Evolutionary conservation across 116 monocot species (phyloP).

Genomic region (Dioscorea cayenensis): DNA sequence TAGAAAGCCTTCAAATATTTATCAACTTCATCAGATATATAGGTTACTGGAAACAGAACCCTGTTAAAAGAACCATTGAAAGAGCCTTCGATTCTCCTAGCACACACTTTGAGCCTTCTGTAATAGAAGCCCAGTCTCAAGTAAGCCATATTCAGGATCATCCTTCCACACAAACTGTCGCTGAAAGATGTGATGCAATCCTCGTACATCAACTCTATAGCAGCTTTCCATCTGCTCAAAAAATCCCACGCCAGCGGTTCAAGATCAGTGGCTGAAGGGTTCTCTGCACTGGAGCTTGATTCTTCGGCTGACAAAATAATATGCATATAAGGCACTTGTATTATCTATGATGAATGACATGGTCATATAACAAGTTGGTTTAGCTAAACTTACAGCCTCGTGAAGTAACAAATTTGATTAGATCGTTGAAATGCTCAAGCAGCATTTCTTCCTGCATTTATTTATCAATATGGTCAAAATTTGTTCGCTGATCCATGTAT

Average conservation of each 20-base stretch:
- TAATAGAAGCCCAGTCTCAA: too few relatives aligned
- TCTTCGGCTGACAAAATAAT: constrained; percentile 54
- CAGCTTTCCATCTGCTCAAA: constrained; percentile 75
- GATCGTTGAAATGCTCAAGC: constrained; percentile 79
- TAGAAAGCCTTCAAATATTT: too few relatives aligned
- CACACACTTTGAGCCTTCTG: too few relatives aligned
- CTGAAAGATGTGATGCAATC: constrained; percentile 98
- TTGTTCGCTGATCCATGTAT: too few relatives aligned
- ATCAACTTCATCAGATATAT: too few relatives aligned
- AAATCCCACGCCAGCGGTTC: constrained; percentile 89
- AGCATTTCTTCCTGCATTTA: constrained; percentile 81
- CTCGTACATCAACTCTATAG: constrained; percentile 96
- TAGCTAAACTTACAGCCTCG: constrained; percentile 56
- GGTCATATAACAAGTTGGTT: not conserved
- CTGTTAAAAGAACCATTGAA: too few relatives aligned
- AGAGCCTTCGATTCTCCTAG: too few relatives aligned
- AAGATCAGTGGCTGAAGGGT: constrained; percentile 47
- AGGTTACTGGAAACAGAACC: too few relatives aligned
- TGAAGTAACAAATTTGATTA: constrained; percentile 88
- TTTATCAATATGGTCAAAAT: too few relatives aligned
- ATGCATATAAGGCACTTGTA: not conserved
- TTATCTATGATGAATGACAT: not conserved
- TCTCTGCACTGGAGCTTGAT: constrained; percentile 28
- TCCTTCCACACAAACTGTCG: constrained; percentile 92
- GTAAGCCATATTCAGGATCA: too few relatives aligned